These are phyloP conservation scores for Aspergillus ochraceoroseus DNA, from an alignment of 2,329 filamentous ascomycete species.

Conservation along the genomic window DNA sequence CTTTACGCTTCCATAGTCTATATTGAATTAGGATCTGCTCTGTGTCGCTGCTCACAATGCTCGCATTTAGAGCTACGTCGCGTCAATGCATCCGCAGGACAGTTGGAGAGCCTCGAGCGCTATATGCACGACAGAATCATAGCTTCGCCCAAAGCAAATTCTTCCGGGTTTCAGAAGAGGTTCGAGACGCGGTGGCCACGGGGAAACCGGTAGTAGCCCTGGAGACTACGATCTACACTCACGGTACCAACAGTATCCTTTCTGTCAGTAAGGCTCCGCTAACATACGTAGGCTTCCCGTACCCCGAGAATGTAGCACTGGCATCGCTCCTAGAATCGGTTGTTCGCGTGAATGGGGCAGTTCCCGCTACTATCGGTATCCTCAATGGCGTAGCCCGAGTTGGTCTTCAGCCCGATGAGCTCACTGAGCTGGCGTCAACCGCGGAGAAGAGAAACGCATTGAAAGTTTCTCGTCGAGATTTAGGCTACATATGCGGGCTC, in stretches of 20 bases:
- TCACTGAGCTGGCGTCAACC: slow-evolving; percentile 62
- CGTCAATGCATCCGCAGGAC: slow-evolving; percentile 20
- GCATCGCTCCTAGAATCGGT: slow-evolving; percentile 75
- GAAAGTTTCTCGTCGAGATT: slow-evolving; percentile 83
- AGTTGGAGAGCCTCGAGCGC: slow-evolving; percentile 11
- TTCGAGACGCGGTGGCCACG: slow-evolving; percentile 67
- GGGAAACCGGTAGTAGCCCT: slow-evolving; percentile 83
- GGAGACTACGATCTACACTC: slow-evolving; percentile 95
- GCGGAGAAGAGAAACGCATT: slow-evolving; percentile 63
- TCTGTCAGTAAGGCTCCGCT: background rate
- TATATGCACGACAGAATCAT: slow-evolving; percentile 24
- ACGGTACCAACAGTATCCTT: slow-evolving; percentile 52
- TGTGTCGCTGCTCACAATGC: no score
- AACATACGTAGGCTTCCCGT: slow-evolving; percentile 55
- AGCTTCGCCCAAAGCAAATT: slow-evolving; percentile 44
- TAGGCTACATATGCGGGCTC: slow-evolving; percentile 74
- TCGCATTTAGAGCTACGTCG: slow-evolving; percentile 23
- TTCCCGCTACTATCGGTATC: slow-evolving; percentile 88
- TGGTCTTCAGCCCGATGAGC: slow-evolving; percentile 67
- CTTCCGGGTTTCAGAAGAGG: slow-evolving; percentile 73
- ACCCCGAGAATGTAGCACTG: slow-evolving; percentile 67
- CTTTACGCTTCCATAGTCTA: no score
- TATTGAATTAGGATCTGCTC: no score
- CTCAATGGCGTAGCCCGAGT: slow-evolving; percentile 77
- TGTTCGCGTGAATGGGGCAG: slow-evolving; percentile 71